phyloP scores from a whole-genome alignment of 176 grass and related monocot genomes.

The Eleusine indica region DNA sequence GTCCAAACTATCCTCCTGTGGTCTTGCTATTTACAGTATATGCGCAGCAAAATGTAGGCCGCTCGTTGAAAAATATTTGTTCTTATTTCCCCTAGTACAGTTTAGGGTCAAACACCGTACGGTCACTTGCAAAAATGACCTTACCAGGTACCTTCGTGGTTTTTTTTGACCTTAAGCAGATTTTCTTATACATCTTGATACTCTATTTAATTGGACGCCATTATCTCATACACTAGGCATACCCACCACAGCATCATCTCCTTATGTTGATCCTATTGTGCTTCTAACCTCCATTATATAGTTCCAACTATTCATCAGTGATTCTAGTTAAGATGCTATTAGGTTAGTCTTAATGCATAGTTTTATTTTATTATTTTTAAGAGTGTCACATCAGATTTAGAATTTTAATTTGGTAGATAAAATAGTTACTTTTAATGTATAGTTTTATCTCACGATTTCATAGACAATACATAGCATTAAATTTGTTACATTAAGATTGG shows the following conservation, averaged over 20 bases:
- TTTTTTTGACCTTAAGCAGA: neutral
- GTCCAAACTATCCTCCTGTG: constrained; percentile 24
- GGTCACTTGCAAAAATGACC: neutral
- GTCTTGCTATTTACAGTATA: no score
- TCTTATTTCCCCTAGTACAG: neutral
- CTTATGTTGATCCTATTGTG: neutral
- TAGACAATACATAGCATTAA: no score
- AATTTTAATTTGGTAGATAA: no score
- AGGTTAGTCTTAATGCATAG: no score
- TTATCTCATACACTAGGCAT: neutral
- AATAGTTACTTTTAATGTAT: no score
- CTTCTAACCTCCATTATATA: neutral
- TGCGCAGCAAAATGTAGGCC: neutral
- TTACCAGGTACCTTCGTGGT: neutral
- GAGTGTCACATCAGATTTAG: no score
- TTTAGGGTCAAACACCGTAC: neutral
- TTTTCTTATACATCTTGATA: neutral
- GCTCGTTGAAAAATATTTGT: neutral
- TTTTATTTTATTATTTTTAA: no score
- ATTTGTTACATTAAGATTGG: no score
- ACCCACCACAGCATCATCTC: neutral
- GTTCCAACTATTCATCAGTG: neutral
- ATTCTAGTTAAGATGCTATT: neutral
- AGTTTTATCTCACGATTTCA: no score
- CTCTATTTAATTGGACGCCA: neutral